Evolutionary conservation across 2,329 filamentous ascomycete genomes (phyloP), one percentile per base, ranked within the genome.

Genomic region (Eutypella sp.): DNA sequence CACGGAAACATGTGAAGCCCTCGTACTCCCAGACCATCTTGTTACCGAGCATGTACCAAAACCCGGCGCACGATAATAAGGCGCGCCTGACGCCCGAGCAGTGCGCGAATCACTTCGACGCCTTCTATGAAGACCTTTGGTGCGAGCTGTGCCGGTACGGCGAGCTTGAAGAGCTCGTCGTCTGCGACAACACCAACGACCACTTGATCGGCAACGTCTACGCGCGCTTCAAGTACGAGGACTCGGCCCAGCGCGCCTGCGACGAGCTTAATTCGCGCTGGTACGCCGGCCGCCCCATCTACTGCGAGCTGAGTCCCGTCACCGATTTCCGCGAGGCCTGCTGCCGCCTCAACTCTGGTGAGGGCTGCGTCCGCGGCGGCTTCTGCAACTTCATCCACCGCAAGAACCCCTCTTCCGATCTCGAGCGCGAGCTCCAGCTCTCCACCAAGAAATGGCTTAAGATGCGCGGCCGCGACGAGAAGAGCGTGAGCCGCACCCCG

Each of bases 371-470:
- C 37, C 80, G 93, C 54, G 93, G 91, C 52, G 93, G 93, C 25
- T 97, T 97, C 75, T 99, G 93, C 78, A 99, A 99, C 69, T 99
- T 99, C 68, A 99, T 99, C 55, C 93, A 99, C 67, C 82, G 93
- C 63, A 99, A 99, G 76, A 93, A 97, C 65, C 93, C 93, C 4
- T 82, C 80, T 57, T 75, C 89, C 10, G 92, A 97, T 71, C 74
- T 99, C 58, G 93, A 99, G 51, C 75, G 85, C 53, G 93, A 99
- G 57, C 68, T 99, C 57, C 83, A 87, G 52, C 77, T 97, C 57
- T 82, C 82, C 59, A 97, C 92, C 52, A 95, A 96, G 80, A 97
- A 97, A 77, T 97, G 92, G 91, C 73, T 97, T 63, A 88, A 88
- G 73, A 72, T 82, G 70, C 79, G 89, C 50, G 92, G 90, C 18